Conservation (phyloP, 2,329 filamentous ascomycete genomes). For the Pseudogymnoascus pannorum region DNA sequence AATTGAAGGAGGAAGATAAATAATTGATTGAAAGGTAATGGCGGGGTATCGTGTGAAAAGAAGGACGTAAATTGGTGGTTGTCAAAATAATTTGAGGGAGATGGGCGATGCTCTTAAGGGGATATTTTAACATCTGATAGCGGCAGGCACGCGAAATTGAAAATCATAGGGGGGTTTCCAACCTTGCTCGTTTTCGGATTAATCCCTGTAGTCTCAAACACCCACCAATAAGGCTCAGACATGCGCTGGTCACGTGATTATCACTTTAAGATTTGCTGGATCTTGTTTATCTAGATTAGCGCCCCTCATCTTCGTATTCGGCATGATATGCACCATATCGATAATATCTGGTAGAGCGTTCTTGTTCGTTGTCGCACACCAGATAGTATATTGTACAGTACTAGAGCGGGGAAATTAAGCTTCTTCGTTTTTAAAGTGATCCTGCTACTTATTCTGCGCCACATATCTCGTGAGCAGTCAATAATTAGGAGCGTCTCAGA, state of each 20-base stretch:
- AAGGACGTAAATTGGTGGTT: conserved; percentile 6
- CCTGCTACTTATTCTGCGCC: not conserved
- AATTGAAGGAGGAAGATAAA: not conserved
- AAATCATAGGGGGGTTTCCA: conserved; percentile 2
- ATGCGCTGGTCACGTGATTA: not conserved
- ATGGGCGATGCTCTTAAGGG: conserved; percentile 2
- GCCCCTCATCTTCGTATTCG: conserved; percentile 3
- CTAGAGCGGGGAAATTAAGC: not conserved
- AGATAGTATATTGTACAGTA: not conserved
- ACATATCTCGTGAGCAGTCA: not conserved
- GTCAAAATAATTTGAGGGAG: conserved; percentile 5
- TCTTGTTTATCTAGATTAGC: conserved; percentile 6
- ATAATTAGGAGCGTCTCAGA: not conserved
- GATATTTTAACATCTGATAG: conserved; percentile 11
- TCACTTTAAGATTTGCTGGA: not conserved
- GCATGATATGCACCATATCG: not conserved
- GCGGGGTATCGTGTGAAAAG: conserved; percentile 1
- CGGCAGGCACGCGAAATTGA: conserved; percentile 9
- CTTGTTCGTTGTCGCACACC: not conserved
- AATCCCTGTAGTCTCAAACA: not conserved
- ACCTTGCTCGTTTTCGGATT: conserved; percentile 2
- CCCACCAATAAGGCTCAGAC: not conserved
- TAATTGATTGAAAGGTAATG: not conserved
- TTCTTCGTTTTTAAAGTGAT: not conserved
- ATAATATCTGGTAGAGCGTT: not conserved